A percentile compares a stretch with the other conserved stretches of the same genome.
phyloP scores from a whole-genome alignment of 139 green algal species.

The Spirogloea muscicola region DNA sequence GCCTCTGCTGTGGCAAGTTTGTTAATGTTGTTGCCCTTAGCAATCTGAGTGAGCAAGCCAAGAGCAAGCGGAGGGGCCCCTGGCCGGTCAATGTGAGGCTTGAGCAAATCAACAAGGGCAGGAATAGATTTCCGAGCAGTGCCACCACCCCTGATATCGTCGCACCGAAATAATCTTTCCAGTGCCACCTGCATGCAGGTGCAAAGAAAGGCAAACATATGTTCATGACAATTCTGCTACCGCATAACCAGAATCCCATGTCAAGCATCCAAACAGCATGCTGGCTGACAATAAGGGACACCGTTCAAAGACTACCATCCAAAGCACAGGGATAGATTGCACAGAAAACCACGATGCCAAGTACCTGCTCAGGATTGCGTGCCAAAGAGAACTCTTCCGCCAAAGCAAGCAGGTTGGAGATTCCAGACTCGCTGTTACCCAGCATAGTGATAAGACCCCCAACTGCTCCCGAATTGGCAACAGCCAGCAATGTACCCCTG shows the following conservation, averaged over 20 bases:
- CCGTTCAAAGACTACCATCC: too few relatives aligned
- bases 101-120: slow-evolving; percentile 21
- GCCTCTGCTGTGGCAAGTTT: slow-evolving; percentile 22
- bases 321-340: too few relatives aligned
- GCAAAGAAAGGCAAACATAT: too few relatives aligned
- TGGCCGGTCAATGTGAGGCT: neutral
- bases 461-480: slow-evolving; percentile 12
- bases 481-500: slow-evolving; percentile 28
- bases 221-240: too few relatives aligned
- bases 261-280: too few relatives aligned
- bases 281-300: too few relatives aligned
- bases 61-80: slow-evolving; percentile 10
- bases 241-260: too few relatives aligned
- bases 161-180: slow-evolving; percentile 34
- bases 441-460: slow-evolving; percentile 11
- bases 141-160: slow-evolving; percentile 15
- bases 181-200: too few relatives aligned
- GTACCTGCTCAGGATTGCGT: slow-evolving; percentile 18
- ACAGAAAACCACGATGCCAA: too few relatives aligned
- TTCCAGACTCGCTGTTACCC: slow-evolving; percentile 3
- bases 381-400: slow-evolving; percentile 30
- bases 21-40: slow-evolving; percentile 18
- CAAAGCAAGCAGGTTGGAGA: slow-evolving; percentile 21
- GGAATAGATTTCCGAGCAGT: slow-evolving; percentile 2
- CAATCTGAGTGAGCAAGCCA: slow-evolving; percentile 26